Evolutionary conservation across 1,139 yeast genomes (phyloP), one percentile per base, ranked within the genome.

Genomic region (Nakaseomyces nivariensis): DNA sequence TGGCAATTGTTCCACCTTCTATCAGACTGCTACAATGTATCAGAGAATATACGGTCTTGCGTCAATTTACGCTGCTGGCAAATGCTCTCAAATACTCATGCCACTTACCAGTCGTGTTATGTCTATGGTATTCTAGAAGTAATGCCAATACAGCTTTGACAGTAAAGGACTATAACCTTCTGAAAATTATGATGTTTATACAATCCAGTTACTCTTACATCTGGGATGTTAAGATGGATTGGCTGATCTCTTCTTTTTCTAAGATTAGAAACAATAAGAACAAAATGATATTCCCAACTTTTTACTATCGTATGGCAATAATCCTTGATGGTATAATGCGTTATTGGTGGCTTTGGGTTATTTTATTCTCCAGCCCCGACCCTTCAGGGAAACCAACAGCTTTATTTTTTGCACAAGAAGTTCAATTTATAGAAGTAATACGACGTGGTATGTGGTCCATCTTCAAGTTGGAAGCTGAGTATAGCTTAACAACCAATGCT

Each of bases 401-500:
- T 42, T 56, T 63, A 4, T 70, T 79, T 27, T 78, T 73, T 56
- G 77, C 81, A 27, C 67, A 72, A 36, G 85, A 80, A 55, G 67
- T 87, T 48, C 95, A 90, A 60, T 60, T 78, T 8, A 67, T 89
- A 49, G 98, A 92, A 64, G 73, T 92, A 9, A 58, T 81, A 9
- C 75, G 98, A 67, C 75, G 98, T 58, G 87, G 92, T 80, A 68
- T 88, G 52, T 92, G 98, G 98, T 79, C 90, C 48, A 78, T 87
- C 58, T 72, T 90, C 61, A 83, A 94, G 63, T 70, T 89, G 33
- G 97, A 90, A 59, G 77, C 85, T 38, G 97, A 90, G 64, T 82
- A 59, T 50, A 57, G 67, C 36, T 64, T 63, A 8, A 27, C 5
- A 4, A 9, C 24, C 4, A 29, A n/a, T 29, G 34, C 10, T 8